Conservation (phyloP, 1,139 yeast genomes). For the Wickerhamiella pararugosa region DNA sequence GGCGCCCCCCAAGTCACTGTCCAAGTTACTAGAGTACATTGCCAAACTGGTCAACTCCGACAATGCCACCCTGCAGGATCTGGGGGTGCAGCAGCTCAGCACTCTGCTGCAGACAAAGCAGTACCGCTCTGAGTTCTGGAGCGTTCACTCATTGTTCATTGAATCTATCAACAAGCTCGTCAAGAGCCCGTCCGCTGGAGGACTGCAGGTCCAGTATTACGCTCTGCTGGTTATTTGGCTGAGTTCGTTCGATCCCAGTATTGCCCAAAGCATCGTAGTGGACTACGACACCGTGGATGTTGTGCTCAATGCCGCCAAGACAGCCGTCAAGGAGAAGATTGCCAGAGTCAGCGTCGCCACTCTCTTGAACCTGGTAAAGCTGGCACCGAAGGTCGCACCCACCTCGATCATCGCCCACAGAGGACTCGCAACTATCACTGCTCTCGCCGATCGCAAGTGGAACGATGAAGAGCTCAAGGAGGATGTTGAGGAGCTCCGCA, state of each 20-base stretch:
- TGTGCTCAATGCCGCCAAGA: conserved; percentile 51
- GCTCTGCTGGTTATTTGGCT: conserved; percentile 72
- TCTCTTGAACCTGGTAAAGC: conserved; percentile 32
- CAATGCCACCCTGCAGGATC: conserved; percentile 40
- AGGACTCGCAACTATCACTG: conserved; percentile 53
- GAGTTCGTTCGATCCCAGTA: conserved; percentile 50
- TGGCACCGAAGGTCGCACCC: conserved; percentile 33
- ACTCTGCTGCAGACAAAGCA: conserved; percentile 43
- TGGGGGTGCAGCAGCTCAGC: conserved; percentile 54
- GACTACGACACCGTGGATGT: conserved; percentile 32
- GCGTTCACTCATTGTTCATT: conserved; percentile 34
- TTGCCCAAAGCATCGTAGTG: conserved; percentile 38
- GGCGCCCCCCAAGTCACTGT: conserved; percentile 22
- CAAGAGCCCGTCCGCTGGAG: conserved; percentile 33
- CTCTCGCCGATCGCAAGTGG: conserved; percentile 75
- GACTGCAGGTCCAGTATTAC: conserved; percentile 74
- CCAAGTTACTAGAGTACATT: conserved; percentile 30
- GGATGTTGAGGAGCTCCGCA: conserved; percentile 48
- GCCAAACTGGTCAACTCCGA: conserved; percentile 35
- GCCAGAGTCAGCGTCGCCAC: conserved; percentile 69
- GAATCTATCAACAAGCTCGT: conserved; percentile 40
- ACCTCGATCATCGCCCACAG: conserved; percentile 63
- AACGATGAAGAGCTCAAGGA: conserved; percentile 81
- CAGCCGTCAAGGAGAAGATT: conserved; percentile 82
- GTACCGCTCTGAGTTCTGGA: conserved; percentile 48